Evolutionary conservation across 23 red algal species (phyloP), one percentile per base, ranked within the genome.

Genomic region (Agarophyton chilense): DNA sequence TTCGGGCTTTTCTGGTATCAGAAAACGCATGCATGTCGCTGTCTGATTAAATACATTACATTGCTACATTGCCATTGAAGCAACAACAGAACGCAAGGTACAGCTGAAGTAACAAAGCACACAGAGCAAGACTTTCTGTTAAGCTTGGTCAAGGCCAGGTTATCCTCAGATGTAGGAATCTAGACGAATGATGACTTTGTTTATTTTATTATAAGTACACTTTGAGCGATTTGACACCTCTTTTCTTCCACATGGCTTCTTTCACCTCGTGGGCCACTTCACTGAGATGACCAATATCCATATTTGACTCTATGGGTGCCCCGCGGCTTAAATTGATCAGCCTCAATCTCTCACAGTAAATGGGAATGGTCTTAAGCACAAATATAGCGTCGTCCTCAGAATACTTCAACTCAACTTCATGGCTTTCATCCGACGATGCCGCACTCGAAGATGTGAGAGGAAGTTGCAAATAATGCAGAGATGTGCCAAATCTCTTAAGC

Each of bases 251-350:
- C 64, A 70, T 70, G 34, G 34, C 14, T 33, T 19, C 38, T 33
- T 70, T 36, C 64, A 70, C 64, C 28, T 70, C 64, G 40, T 19
- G 40, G 1, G 64, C 64, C 38, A 40, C 64, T 70, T 70, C 64
- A 40, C 64, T 18, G 16, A 70, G 64, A 36, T 1, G 34, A 18
- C 32, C 38, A 41, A 18, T 42, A 19, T 42, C 40, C 34, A 40
- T 28, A 42, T 22, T 18, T 6, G 64, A 70, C 40, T 70, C 64
- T 42, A 26, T 42, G 40, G 64, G 64, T 2, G 38, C 34, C 7
- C 38, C 64, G 18, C 64, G 38, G 18, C 64, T 70, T 10, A 70
- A 18, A 42, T 70, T 70, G 34, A 70, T 41, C 34, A 70, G 64
- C 34, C 38, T 14, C 10, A 70, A 33, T 36, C 64, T 29, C 38